Conservation (phyloP, 495 filamentous ascomycete species). For the Pyrenula massariospora region DNA sequence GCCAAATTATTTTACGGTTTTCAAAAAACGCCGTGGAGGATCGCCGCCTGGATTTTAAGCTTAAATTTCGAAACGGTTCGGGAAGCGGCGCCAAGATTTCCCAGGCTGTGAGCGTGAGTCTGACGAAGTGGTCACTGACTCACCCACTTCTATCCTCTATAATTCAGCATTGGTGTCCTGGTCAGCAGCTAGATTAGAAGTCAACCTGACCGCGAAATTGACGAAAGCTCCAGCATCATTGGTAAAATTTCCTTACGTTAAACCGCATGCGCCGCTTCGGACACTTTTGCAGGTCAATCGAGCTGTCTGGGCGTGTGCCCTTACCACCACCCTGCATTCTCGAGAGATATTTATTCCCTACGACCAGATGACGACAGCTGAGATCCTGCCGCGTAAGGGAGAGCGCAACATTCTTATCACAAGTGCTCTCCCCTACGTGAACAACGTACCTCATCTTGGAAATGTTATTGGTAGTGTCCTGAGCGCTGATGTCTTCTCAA, state of each 20-base stretch:
- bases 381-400: constrained; percentile 30
- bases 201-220: no score
- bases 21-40: no score
- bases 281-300: no score
- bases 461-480: constrained; percentile 89
- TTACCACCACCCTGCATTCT: no score
- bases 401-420: constrained; percentile 40
- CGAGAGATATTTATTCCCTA: neutral
- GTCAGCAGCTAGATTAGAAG: no score
- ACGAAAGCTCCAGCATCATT: no score
- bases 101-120: neutral
- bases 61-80: neutral
- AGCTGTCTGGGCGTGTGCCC: no score
- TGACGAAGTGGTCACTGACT: neutral
- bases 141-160: no score
- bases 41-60: neutral
- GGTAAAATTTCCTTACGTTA: no score
- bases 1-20: no score
- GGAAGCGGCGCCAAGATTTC: neutral
- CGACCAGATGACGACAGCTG: constrained; percentile 7
- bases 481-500: constrained; percentile 65
- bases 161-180: no score
- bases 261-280: no score
- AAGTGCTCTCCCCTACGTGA: constrained; percentile 75
- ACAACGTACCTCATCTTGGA: constrained; percentile 91